A percentile compares a stretch with the other conserved stretches of the same genome.
These are phyloP conservation scores for Fragaria vesca DNA, from an alignment of 306 rosid species.

Conservation along the genomic window DNA sequence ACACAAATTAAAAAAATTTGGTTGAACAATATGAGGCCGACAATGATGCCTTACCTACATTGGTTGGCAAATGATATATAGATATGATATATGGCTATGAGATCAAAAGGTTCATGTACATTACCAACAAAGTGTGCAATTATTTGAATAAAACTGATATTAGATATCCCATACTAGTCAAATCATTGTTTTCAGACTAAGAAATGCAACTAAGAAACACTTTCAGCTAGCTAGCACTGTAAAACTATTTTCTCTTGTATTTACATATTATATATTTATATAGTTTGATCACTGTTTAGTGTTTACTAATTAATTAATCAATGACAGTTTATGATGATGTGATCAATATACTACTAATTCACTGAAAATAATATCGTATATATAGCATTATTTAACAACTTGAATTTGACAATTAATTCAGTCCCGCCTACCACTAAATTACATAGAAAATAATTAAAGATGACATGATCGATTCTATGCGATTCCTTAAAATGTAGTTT, in stretches of 20 bases:
- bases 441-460: not conserved
- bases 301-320: not conserved
- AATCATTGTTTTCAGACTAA: not conserved
- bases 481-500: no score
- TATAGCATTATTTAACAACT: not conserved
- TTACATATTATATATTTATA: not conserved
- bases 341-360: not conserved
- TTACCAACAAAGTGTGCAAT: not conserved
- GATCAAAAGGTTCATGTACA: constrained; percentile 10
- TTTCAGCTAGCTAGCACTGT: no score
- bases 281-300: not conserved
- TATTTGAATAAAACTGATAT: not conserved
- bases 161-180: not conserved
- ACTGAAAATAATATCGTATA: not conserved
- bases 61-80: not conserved
- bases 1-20: not conserved
- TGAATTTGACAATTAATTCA: not conserved
- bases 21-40: constrained; percentile 4
- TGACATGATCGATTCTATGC: not conserved
- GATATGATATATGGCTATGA: not conserved
- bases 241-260: not conserved
- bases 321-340: not conserved
- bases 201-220: not conserved
- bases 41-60: constrained; percentile 22
- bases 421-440: not conserved